Evolutionary conservation across 345 rosid species (phyloP), one percentile per base, ranked within the genome.

Genomic region (Salix brachista): DNA sequence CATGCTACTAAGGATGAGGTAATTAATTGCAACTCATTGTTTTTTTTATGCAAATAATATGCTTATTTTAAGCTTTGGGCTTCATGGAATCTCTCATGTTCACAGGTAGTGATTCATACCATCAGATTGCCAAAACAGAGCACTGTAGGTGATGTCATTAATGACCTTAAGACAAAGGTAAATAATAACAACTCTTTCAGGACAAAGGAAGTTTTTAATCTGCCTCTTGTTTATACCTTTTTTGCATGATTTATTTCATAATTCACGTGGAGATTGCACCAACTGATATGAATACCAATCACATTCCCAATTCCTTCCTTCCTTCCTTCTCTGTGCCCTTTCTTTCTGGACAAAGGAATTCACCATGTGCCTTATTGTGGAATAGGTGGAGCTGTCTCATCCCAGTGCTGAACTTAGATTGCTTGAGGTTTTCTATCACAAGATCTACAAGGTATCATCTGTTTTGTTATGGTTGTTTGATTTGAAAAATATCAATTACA

Each of bases 61-160:
- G 65, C 28, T 19, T 60, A 46, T 58, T 80, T 64, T 6, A 65
- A 54, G 32, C 67, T 48, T 75, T 72, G 14, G 79, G 65, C 42
- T 78, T 75, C 67, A 67, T 71, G 30, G 62, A 54, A 66, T 26
- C 34, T 69, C 26, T 78, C 26, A 25, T 81, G 44, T 61, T 82
- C 67, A 76, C 84, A 89, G 92, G 89, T 83, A 58, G 76, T 75
- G 71, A 82, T 78, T 71, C 79, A 82, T 61, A 82, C 81, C 28
- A 82, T 78, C 74, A 82, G 84, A 75, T 67, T 82, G 76, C 84
- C 84, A 56, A 82, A 82, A 68, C 84, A 82, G 81, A 78, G 84
- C 68, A 82, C 81, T 39, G 84, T 82, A 12, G 84, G 84, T 56
- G 84, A 82, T 74, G 84, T 82, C 67, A 82, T 78, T 23, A 66